phyloP scores from a whole-genome alignment of 2,329 filamentous ascomycete species.

The Trichoderma semiorbis region DNA sequence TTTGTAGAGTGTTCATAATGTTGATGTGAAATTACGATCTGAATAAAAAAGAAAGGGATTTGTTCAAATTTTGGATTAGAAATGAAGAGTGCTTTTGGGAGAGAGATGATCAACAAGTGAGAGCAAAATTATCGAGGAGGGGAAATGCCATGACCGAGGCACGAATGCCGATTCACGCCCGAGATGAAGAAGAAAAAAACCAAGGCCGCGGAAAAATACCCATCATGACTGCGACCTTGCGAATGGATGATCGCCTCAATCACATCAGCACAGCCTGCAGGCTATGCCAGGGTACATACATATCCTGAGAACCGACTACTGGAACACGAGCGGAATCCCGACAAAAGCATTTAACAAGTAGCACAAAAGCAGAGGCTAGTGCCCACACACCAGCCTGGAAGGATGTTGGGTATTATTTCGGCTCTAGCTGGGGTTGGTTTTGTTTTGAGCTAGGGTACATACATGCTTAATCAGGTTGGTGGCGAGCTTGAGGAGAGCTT shows the following conservation, averaged over 20 bases:
- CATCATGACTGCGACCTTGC: neutral
- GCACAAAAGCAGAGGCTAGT: neutral
- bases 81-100: neutral
- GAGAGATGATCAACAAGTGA: neutral
- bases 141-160: neutral
- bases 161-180: neutral
- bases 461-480: neutral
- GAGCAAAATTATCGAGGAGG: neutral
- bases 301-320: neutral
- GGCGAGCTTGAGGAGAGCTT: neutral
- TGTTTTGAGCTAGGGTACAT: neutral
- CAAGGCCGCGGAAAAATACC: neutral
- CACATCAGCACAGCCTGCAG: neutral
- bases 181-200: neutral
- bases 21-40: slow-evolving; percentile 13
- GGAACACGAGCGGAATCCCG: neutral
- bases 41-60: slow-evolving; percentile 13
- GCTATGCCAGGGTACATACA: neutral
- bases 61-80: neutral
- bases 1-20: slow-evolving; percentile 19
- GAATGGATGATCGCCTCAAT: neutral
- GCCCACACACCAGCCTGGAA: slow-evolving; percentile 1
- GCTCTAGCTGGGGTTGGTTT: neutral
- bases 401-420: neutral
- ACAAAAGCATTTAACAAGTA: neutral